Base-by-base conservation (phyloP, 306 rosid species). In the Citrullus amarus region DNA sequence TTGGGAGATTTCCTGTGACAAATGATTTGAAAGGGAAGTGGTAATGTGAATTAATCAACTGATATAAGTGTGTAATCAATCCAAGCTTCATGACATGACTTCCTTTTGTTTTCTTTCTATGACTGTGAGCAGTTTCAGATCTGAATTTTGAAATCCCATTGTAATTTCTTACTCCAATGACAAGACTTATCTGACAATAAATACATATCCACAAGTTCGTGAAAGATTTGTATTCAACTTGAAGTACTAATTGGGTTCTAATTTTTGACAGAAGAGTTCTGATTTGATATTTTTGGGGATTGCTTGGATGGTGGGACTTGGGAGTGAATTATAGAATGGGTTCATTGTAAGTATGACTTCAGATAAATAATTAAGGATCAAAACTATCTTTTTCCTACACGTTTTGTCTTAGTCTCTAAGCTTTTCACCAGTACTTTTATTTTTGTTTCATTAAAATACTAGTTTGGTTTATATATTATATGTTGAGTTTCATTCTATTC, bases 101-200 rank as follows among this genome's bases (percentile, higher is more conserved):
- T 50, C n/a, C 39, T 72, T 72, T 72, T 72, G 77, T 72, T 72
- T 72, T 72, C 41, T 72, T 72, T 51, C 77, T 48, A 50, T 72
- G 77, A 48, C 50, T 72, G 43, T 50, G 20, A 72, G 7, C 25
- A 22, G 43, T 30, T 46, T 50, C 59, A 3, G 60, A 72, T 72
- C 77, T 72, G 60, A 72, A 75, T 76, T 46, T 75, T 67, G 75
- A 78, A 43, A 20, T 43, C 43, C 5, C 75, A 69, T 20, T 69
- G 6, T 69, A 43, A 22, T 69, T 67, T 67, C 60, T 48, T 72
- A 48, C 15, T 6, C 58, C 8, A 72, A 25, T 30, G 77, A 72
- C 43, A 14, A 32, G 60, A 72, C 43, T 69, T 22, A 44, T 44
- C 56, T 44, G 20, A 69, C 3, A 68, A 68, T 43, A 44, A 46